Conservation (phyloP, 768 basidiomycete genomes). For the Lenzites betulinus region DNA sequence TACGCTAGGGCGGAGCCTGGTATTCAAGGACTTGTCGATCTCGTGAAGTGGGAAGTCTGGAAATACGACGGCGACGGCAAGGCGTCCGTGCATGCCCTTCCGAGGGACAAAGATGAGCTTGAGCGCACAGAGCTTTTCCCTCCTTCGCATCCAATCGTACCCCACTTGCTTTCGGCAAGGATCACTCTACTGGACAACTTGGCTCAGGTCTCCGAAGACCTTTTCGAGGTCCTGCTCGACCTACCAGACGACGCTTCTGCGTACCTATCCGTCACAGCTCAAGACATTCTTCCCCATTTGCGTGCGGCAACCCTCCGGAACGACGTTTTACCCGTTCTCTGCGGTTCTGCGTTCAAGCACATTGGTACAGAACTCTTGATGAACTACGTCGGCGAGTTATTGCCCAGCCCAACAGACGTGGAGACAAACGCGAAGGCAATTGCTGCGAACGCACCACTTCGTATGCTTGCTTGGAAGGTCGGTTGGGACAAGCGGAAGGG, state of each 20-base stretch:
- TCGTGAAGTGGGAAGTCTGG: constrained; percentile 85
- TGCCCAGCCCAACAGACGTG: constrained; percentile 76
- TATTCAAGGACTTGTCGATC: constrained; percentile 80
- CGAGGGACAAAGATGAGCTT: constrained; percentile 49
- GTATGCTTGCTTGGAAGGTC: constrained; percentile 85
- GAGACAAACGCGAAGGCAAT: constrained; percentile 41
- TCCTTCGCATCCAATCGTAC: constrained; percentile 63
- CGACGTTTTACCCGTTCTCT: constrained; percentile 75
- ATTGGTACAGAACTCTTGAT: constrained; percentile 80
- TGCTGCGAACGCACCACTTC: constrained; percentile 49
- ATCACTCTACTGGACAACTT: constrained; percentile 74
- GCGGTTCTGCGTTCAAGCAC: constrained; percentile 80
- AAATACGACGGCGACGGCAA: constrained; percentile 62
- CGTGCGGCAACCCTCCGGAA: constrained; percentile 67
- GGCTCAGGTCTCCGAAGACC: constrained; percentile 75
- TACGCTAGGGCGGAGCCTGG: constrained; percentile 80
- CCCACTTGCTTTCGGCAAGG: constrained; percentile 68
- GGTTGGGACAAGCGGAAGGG: constrained; percentile 79
- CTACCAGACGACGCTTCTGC: constrained; percentile 58
- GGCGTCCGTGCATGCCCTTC: constrained; percentile 46
- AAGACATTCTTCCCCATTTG: constrained; percentile 60
- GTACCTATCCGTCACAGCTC: constrained; percentile 61
- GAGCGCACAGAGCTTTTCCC: constrained; percentile 47
- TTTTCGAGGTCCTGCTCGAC: constrained; percentile 72
- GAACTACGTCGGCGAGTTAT: constrained; percentile 79